phyloP scores from a whole-genome alignment of 225 moss, liverwort and hornwort species.

The Rhytidiadelphus loreus region DNA sequence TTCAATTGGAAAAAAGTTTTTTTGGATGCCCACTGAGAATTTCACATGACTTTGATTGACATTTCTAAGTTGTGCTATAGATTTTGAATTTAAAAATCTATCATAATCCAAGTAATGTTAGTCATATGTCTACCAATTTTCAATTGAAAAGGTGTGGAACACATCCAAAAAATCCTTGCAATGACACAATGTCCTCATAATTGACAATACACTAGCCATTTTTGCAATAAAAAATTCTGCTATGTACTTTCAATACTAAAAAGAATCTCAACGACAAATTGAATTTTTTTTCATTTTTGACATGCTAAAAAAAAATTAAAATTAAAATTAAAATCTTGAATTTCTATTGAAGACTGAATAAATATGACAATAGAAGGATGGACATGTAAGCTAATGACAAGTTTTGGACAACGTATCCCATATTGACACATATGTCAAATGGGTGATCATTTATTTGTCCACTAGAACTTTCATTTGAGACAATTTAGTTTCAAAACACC shows the following conservation, averaged over 20 bases:
- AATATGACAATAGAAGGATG: neutral
- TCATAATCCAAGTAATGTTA: neutral
- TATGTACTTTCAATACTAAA: neutral
- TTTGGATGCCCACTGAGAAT: rapidly evolving
- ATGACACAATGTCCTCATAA: neutral
- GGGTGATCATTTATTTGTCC: rapidly evolving
- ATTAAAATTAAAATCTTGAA: neutral
- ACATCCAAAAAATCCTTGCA: neutral
- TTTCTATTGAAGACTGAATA: neutral
- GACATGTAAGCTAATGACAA: neutral
- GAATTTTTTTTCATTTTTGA: neutral
- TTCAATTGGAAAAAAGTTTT: rapidly evolving
- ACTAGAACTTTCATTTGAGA: neutral
- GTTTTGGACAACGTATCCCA: neutral
- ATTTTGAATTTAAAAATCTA: neutral
- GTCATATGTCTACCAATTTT: neutral
- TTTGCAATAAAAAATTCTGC: neutral
- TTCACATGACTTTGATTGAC: rapidly evolving
- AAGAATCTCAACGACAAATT: neutral
- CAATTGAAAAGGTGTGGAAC: neutral
- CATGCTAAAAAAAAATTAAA: neutral
- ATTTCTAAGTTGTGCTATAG: neutral
- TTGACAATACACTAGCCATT: neutral
- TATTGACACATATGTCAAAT: neutral
- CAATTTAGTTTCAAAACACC: neutral